phyloP scores from a whole-genome alignment of 306 rosid genomes.

The Cicer arietinum region DNA sequence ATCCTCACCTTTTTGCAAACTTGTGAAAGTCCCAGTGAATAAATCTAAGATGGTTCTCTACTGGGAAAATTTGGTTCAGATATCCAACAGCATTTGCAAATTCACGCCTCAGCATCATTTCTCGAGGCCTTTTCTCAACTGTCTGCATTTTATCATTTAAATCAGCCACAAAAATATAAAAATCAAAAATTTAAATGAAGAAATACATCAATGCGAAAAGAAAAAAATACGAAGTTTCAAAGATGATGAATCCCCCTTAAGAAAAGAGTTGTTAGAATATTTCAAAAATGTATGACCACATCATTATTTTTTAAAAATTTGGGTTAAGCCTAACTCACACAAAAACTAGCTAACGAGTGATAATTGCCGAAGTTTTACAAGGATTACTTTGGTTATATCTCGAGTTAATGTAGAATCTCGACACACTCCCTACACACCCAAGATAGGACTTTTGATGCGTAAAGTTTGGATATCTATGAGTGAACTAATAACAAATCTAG shows the following conservation, averaged over 20 bases:
- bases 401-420: background rate
- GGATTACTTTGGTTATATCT: too few species aligned
- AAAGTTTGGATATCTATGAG: background rate
- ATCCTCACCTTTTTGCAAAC: conserved; percentile 82
- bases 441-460: background rate
- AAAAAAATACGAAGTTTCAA: background rate
- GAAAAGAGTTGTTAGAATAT: conserved; percentile 3
- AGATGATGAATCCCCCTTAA: background rate
- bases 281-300: background rate
- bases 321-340: background rate
- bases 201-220: conserved; percentile 13
- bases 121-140: conserved; percentile 95
- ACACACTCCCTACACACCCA: background rate
- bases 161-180: conserved; percentile 40
- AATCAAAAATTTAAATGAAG: background rate
- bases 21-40: conserved; percentile 99
- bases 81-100: conserved; percentile 90
- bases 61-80: conserved; percentile 76
- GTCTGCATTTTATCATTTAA: conserved; percentile 61
- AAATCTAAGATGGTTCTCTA: conserved; percentile 82
- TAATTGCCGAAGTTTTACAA: too few species aligned
- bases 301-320: background rate
- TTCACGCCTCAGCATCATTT: conserved; percentile 99
- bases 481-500: background rate
- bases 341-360: background rate